Evolutionary conservation across 2,329 filamentous ascomycete species (phyloP), one percentile per base, ranked within the genome.

Genomic region (Onygena corvina): DNA sequence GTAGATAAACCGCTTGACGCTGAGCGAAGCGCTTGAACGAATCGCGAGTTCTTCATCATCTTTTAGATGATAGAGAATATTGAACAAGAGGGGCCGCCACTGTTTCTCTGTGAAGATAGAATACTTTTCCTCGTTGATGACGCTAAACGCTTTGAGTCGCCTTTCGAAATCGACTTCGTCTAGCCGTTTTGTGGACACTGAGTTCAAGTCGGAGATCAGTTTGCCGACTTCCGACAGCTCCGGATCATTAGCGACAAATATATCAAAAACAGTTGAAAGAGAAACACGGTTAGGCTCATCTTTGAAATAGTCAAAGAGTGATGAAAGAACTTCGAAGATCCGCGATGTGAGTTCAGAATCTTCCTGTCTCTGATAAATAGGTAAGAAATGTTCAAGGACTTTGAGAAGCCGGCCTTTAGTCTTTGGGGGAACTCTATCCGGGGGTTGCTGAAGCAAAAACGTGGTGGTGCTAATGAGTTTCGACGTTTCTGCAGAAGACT

Each of bases 1-100:
- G 57, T 86, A 77, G 29, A 94, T 75, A 59, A 95, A 92, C 47
- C 81, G 77, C 58, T 84, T 84, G 33, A 98, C 69, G 4, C 80
- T 79, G 59, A 89, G 83, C 0, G 88, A 85, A 4, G 92, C 86
- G 62, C 90, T 95, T 2, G 77, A 73, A 50, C 94, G 71, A 45
- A 95, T 85, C 40, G 86, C 85, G 55, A 93, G 82, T 63, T 98
- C 92, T 54, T 94, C 87, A 49, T 87, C 83, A 55, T 90, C 80
- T 56, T 81, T 82, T 55, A 95, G 82, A 61, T 84, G 92, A 66
- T 83, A 96, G 1, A 94, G 73, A 70, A 94, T 77, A 61, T 96
- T 98, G 67, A 89, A 84, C 8, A 96, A 69, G 16, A 98, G 67
- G 4, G 92, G 89, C 47, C 82, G 76, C 90, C 92, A 98, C 64